Evolutionary conservation across 352 stramenopile genomes (phyloP).

Genomic region (Phytopythium vexans): DNA sequence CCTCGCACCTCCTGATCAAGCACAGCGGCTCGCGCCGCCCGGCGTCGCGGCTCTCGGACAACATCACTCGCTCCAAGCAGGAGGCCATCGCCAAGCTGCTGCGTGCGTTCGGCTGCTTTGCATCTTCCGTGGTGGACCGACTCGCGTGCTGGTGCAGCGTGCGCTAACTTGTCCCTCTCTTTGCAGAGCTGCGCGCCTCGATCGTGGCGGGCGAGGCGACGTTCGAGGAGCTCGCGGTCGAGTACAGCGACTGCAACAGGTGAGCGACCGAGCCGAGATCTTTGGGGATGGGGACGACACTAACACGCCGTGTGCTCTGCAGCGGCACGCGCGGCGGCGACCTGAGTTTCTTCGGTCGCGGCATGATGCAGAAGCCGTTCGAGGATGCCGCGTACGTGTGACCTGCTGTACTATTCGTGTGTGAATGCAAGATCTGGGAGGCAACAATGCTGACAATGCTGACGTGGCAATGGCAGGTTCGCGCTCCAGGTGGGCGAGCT

Average conservation of each 20-base stretch:
- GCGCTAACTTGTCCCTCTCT: not conserved
- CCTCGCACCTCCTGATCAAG: slow-evolving; percentile 94
- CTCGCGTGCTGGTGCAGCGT: not conserved
- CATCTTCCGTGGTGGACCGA: slow-evolving; percentile 4
- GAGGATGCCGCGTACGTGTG: slow-evolving; percentile 74
- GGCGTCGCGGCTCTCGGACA: slow-evolving; percentile 84
- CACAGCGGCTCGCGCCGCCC: slow-evolving; percentile 88
- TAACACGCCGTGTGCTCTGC: not conserved
- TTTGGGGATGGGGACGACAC: not conserved
- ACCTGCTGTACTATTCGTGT: not conserved
- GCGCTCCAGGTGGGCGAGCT: slow-evolving; percentile 91
- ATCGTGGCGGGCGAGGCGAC: slow-evolving; percentile 78
- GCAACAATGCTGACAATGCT: not conserved
- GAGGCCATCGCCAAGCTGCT: slow-evolving; percentile 87
- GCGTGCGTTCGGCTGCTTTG: slow-evolving; percentile 14
- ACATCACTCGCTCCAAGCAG: slow-evolving; percentile 90
- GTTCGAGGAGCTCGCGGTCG: slow-evolving; percentile 74
- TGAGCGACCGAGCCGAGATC: not conserved
- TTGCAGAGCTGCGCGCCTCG: slow-evolving; percentile 61
- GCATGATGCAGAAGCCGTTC: slow-evolving; percentile 93
- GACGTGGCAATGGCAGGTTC: slow-evolving; percentile 44
- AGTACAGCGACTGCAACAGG: slow-evolving; percentile 86
- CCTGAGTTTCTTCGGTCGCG: slow-evolving; percentile 83
- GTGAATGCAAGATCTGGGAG: not conserved
- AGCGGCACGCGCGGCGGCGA: slow-evolving; percentile 86